phyloP scores from a whole-genome alignment of 352 stramenopile species.

The Globisporangium paddicum region DNA sequence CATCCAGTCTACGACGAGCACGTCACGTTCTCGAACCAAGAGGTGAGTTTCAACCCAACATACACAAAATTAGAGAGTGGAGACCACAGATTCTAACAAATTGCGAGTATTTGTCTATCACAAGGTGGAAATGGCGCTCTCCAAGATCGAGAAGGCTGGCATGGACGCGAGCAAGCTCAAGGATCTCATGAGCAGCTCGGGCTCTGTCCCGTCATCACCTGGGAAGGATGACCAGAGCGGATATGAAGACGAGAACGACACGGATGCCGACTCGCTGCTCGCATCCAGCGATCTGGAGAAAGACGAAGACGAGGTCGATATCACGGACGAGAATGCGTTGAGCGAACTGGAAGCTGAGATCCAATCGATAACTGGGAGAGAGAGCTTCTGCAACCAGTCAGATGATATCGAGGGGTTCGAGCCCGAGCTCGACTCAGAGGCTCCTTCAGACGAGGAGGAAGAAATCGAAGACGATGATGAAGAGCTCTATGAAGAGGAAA shows the following conservation, averaged over 20 bases:
- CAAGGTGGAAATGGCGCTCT: slow-evolving; percentile 64
- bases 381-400: background rate
- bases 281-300: slow-evolving; percentile 5
- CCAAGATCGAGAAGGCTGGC: slow-evolving; percentile 58
- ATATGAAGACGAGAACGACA: slow-evolving; percentile 3
- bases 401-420: background rate
- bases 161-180: slow-evolving; percentile 45
- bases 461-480: slow-evolving; percentile 3
- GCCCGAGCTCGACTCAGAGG: slow-evolving; percentile 3
- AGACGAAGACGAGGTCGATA: slow-evolving; percentile 7
- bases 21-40: slow-evolving; percentile 59
- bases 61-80: background rate
- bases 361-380: background rate
- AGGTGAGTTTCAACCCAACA: slow-evolving; percentile 27
- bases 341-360: slow-evolving; percentile 13
- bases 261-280: slow-evolving; percentile 6
- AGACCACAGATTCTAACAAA: background rate
- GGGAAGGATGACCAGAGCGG: background rate
- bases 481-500: slow-evolving; percentile 19
- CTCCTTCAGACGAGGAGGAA: slow-evolving; percentile 12
- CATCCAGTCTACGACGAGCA: slow-evolving; percentile 37
- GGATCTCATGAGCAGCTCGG: slow-evolving; percentile 24
- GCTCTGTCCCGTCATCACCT: background rate
- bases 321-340: slow-evolving; percentile 1
- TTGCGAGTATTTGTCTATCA: background rate